Evolutionary conservation across 2,329 filamentous ascomycete species (phyloP), one percentile per base, ranked within the genome.

Genomic region (Xylaria sp.): DNA sequence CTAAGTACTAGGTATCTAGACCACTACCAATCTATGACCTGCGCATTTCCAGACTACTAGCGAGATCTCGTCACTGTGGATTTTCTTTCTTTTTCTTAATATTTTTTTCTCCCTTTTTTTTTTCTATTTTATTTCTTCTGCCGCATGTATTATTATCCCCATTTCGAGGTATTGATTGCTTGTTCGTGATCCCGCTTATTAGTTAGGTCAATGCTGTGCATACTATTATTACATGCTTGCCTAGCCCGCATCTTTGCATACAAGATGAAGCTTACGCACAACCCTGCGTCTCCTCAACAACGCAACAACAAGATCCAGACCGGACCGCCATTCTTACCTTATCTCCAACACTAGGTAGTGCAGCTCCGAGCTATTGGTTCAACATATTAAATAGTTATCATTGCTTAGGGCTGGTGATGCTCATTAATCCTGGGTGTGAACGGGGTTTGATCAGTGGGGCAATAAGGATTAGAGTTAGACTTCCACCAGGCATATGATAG

Each of bases 151-250:
- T 44, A 44, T 44, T 31, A 31, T 31, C 7, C 7, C 29, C 29
- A n/a, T n/a, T n/a, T n/a, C 47, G 27, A 13, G 38, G 11, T 13
- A 1, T 29, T 44, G 36, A 36, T 55, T 47, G 49, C 22, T n/a
- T n/a, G n/a, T 53, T 45, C n/a, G 27, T 29, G 25, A 44, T n/a
- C 25, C 38, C 58, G 17, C 49, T 51, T 53, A 60, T 57, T 50
- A 15, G 25, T 44, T 33, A 49, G 33, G 61, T 27, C 53, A 63
- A 63, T 55, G 59, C 50, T 50, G 53, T 62, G 59, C 59, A 57
- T 63, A 42, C 36, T n/a, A n/a, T 25, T 45, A 49, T 22, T 20
- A 47, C 56, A 29, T 38, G 29, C 27, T 49, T 44, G 54, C 20
- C 61, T 38, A 25, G 47, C 61, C 45, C n/a, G 56, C 33, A 53